Base-by-base conservation (phyloP, 495 filamentous ascomycete species). In the Oidiodendron maius region DNA sequence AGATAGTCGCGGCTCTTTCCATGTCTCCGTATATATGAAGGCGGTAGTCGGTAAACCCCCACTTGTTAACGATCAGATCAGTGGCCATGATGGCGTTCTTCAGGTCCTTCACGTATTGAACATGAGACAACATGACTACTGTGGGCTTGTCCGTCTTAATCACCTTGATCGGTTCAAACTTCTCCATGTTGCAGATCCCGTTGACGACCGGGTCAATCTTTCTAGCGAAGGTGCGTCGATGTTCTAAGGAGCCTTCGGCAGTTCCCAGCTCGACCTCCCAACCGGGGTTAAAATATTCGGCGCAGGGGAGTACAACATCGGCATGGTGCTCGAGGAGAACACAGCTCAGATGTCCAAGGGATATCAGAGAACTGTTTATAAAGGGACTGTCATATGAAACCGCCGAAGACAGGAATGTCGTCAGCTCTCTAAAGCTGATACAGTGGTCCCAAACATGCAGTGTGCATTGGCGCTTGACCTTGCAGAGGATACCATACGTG, bases 201-300 rank as follows among this genome's bases (percentile, higher is more conserved):
- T 84, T 84, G 53, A 84, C 80, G 15, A 84, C 79, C 2, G 81
- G 80, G 53, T 85, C 81, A 12, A 85, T 74, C 61, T 84, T 84
- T 22, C 81, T 67, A 12, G 61, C 63, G 62, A 84, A 85, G 6
- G 66, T 64, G 45, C 75, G 76, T 39, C 77, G 75, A 57, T 84
- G 81, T 37, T 75, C 71, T 36, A 83, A 65, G 1, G 64, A 63
- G 41, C 78, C 78, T 55, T 79, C 68, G 46, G 73, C 72, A 17
- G 75, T 82, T 35, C 81, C 81, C 21, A 83, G 79, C 56, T 84
- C 81, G 3, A 77, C 67, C 56, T 84, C 81, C 81, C 81, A 84
- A 22, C 75, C 77, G 0, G 81, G 81, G 47, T 84, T 84, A 63
- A 83, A 84, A 64, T 80, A 79, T 47, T 80, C 74, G 1, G 78